Percentiles rank a stretch among this genome's conserved stretches.
Conservation (phyloP, 305 asterid species). For the Fraxinus platypoda region DNA sequence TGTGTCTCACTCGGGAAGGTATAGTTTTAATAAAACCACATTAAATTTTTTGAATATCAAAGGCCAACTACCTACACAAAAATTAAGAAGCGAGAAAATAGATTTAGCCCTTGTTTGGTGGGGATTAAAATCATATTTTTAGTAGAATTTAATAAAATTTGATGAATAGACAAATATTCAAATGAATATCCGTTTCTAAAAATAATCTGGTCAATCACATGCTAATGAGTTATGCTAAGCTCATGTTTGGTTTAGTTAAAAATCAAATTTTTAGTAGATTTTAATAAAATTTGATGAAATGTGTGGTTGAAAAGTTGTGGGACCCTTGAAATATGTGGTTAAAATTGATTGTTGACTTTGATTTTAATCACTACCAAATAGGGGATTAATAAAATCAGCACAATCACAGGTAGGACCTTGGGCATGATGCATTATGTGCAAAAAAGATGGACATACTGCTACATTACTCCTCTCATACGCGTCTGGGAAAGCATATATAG, state of each 20-base stretch:
- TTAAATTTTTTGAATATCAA: not conserved
- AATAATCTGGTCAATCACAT: no score
- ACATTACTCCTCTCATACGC: not conserved
- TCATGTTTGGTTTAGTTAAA: no score
- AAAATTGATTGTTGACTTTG: not conserved
- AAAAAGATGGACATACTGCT: not conserved
- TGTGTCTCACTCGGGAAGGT: not conserved
- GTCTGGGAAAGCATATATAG: not conserved
- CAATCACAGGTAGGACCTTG: not conserved
- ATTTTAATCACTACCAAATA: not conserved
- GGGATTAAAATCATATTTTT: not conserved
- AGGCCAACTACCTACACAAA: not conserved
- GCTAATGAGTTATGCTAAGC: no score
- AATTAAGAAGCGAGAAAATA: not conserved
- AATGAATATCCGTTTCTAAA: no score
- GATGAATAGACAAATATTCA: no score
- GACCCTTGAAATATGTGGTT: not conserved
- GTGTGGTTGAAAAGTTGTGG: not conserved
- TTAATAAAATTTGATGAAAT: no score
- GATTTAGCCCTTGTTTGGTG: not conserved
- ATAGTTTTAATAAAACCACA: not conserved
- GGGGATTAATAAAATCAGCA: not conserved
- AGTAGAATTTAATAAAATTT: not conserved
- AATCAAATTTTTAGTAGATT: no score
- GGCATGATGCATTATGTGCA: not conserved